Base-by-base conservation (phyloP, 129 eudicot genomes). In the Pulicaria dysenterica region DNA sequence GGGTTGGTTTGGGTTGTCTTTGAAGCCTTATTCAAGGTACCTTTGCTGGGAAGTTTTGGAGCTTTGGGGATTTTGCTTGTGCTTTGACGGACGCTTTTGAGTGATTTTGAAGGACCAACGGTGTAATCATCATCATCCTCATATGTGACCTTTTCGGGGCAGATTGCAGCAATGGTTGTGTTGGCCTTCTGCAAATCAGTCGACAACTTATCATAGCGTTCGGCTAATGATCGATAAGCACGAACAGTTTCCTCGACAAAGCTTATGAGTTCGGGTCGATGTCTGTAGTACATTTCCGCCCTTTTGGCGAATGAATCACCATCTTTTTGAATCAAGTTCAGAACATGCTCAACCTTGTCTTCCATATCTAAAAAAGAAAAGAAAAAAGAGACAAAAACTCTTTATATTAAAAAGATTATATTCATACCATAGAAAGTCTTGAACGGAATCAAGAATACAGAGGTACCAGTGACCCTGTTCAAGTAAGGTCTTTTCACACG, bases 241-340 rank as follows among this genome's bases (percentile, higher is more conserved):
- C 90, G 84, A 67, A 76, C 88, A 3, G 88, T 73, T 72, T 95
- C 99, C 55, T 95, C 99, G 0, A 90, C 87, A 34, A 85, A 86
- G 87, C 14, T 64, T 71, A 95, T 88, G 31, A 95, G 64, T 66
- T 90, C 97, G 7, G 99, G 99, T 73, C 99, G 73, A 48, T 84
- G 84, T 58, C 80, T 88, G 81, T 95, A 95, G 88, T 95, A 95
- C 99, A 95, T 95, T 67, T 95, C 99, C 17, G 99, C 99, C 75
- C 96, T 79, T 81, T 82, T 85, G 4, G 96, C 96, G 58, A 95
- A 95, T 5, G 99, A 90, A 44, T 95, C 99, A 42, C 99, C 99
- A 79, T 95, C 99, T 11, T 90, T 88, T 78, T 78, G 77, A 16
- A 95, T 82, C 59, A 95, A 89, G 72, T 81, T 83, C 7, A 95